Percentiles rank a stretch among this genome's conserved stretches.
Conservation (phyloP, 805 yeast genomes). For the Saccharomyces kudriavzevii region DNA sequence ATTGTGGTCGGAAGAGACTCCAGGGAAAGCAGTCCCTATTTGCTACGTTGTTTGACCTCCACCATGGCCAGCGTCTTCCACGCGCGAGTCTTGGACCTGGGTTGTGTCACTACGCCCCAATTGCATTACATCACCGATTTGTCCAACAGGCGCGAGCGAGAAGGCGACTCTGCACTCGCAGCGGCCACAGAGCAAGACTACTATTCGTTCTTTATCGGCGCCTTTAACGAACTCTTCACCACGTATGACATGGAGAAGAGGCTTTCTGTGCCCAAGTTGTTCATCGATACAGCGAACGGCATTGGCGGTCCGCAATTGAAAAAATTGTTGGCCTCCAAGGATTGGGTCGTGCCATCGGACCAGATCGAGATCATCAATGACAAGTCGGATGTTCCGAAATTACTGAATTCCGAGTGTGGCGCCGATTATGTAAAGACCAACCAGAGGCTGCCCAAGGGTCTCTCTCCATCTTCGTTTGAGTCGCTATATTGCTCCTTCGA, state of each 20-base stretch:
- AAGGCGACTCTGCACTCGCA: neutral
- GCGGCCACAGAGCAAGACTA: neutral
- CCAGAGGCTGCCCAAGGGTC: slow-evolving; percentile 65
- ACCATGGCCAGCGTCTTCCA: slow-evolving; percentile 57
- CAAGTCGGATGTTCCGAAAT: slow-evolving; percentile 42
- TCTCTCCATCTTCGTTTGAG: slow-evolving; percentile 15
- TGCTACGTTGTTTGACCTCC: slow-evolving; percentile 36
- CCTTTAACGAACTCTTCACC: slow-evolving; percentile 33
- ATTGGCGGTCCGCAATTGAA: slow-evolving; percentile 76
- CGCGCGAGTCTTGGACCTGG: slow-evolving; percentile 45
- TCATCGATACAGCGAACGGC: slow-evolving; percentile 94
- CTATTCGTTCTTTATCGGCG: neutral
- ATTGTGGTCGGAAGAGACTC: slow-evolving; percentile 79
- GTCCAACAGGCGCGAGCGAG: slow-evolving; percentile 34
- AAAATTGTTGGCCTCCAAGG: slow-evolving; percentile 32
- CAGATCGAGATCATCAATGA: slow-evolving; percentile 46
- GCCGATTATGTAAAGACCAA: slow-evolving; percentile 93
- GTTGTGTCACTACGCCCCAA: slow-evolving; percentile 86
- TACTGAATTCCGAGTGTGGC: slow-evolving; percentile 75
- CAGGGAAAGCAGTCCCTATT: slow-evolving; percentile 64
- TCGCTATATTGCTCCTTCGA: slow-evolving; percentile 74
- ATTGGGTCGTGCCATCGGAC: slow-evolving; percentile 24
- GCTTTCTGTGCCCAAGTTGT: slow-evolving; percentile 32
- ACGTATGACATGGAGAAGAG: neutral
- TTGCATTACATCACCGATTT: slow-evolving; percentile 78